Conservation (phyloP, 2,329 filamentous ascomycete species). For the Whalleya microplaca region DNA sequence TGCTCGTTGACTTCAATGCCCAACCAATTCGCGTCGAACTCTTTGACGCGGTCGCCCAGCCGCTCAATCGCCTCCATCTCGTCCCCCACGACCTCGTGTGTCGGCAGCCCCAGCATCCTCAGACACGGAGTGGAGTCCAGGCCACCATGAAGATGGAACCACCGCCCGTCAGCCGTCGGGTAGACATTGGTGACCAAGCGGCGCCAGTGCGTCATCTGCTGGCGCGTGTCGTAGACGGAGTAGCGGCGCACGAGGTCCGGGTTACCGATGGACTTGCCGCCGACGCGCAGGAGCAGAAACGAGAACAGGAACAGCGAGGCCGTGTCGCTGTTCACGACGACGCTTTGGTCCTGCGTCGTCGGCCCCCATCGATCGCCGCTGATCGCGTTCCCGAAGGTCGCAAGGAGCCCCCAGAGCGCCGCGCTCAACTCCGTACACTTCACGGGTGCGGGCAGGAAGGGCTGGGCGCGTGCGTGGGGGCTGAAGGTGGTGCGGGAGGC, state of each 20-base stretch:
- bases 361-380: constrained; percentile 25
- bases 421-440: constrained; percentile 38
- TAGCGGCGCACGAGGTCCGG: constrained; percentile 28
- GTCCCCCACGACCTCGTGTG: constrained; percentile 28
- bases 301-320: constrained; percentile 37
- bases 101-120: constrained; percentile 39
- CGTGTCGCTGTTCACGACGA: constrained; percentile 35
- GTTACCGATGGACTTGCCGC: constrained; percentile 31
- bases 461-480: constrained; percentile 21
- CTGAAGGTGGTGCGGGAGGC: constrained; percentile 33
- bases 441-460: constrained; percentile 35
- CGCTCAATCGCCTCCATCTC: constrained; percentile 37
- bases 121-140: constrained; percentile 36
- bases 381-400: constrained; percentile 36
- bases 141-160: constrained; percentile 42
- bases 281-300: constrained; percentile 31
- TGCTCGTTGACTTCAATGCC: constrained; percentile 40
- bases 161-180: constrained; percentile 39
- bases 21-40: constrained; percentile 35
- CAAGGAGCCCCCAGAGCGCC: constrained; percentile 36
- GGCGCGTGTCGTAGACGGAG: constrained; percentile 28
- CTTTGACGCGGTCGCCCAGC: constrained; percentile 28
- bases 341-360: constrained; percentile 17
- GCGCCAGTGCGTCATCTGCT: constrained; percentile 35
- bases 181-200: constrained; percentile 41